A percentile compares a stretch with the other conserved stretches of the same genome.
Conservation (phyloP, 129 eudicot genomes). For the Heracleum sosnowskyi region DNA sequence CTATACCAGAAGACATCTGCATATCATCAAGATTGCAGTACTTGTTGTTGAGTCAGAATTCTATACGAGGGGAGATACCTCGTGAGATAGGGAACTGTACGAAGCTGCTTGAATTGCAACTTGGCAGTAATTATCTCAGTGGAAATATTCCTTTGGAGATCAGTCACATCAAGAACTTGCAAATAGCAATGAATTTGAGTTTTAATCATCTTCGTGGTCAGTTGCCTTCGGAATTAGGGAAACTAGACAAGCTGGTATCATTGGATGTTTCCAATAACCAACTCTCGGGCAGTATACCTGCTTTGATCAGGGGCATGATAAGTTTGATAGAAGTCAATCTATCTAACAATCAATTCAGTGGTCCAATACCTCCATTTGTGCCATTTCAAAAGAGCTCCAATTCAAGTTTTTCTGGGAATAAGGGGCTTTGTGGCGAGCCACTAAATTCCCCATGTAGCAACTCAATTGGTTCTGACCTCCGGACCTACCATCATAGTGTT, state of each 20-base stretch:
- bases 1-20: conserved; percentile 64
- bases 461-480: conserved; percentile 25
- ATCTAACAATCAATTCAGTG: conserved; percentile 66
- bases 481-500: conserved; percentile 54
- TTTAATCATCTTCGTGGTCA: conserved; percentile 76
- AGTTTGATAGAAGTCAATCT: conserved; percentile 88
- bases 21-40: conserved; percentile 72
- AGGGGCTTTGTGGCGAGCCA: conserved; percentile 86
- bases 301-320: conserved; percentile 66
- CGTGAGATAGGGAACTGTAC: conserved; percentile 72
- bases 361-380: conserved; percentile 66
- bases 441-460: conserved; percentile 50
- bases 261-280: conserved; percentile 82
- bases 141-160: conserved; percentile 82
- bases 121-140: conserved; percentile 77
- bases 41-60: conserved; percentile 64
- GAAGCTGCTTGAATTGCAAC: conserved; percentile 66
- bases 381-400: conserved; percentile 81
- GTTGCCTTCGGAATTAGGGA: conserved; percentile 77
- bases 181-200: conserved; percentile 78
- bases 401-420: conserved; percentile 72
- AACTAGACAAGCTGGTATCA: conserved; percentile 80
- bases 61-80: conserved; percentile 69
- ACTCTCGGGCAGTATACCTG: conserved; percentile 63
- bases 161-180: conserved; percentile 83